Percentiles rank a stretch among this genome's conserved stretches.
Conservation (phyloP, 768 basidiomycete genomes). For the Roridomyces roridus region DNA sequence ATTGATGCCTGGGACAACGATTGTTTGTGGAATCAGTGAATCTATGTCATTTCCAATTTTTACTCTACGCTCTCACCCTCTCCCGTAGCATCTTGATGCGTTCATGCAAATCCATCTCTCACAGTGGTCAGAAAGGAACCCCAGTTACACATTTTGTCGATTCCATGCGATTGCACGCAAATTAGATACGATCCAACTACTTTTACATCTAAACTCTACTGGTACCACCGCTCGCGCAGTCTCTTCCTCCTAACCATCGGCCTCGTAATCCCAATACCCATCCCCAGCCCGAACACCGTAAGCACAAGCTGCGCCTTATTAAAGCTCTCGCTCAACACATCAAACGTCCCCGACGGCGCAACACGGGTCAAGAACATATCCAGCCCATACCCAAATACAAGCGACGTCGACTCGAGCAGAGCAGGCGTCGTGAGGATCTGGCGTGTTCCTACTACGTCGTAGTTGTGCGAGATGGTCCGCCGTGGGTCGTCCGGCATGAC, state of each 20-base stretch:
- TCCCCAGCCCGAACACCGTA: conserved; percentile 72
- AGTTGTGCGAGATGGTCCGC: conserved; percentile 55
- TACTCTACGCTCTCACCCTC: too few relatives aligned
- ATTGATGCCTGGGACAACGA: too few relatives aligned
- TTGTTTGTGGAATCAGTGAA: too few relatives aligned
- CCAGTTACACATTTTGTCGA: too few relatives aligned
- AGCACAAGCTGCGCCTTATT: conserved; percentile 92
- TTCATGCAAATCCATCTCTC: too few relatives aligned
- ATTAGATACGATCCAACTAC: too few relatives aligned
- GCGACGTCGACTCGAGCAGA: conserved; percentile 88
- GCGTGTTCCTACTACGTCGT: conserved; percentile 67
- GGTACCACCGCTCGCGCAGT: conserved; percentile 78
- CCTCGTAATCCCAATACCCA: conserved; percentile 80
- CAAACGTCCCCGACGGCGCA: conserved; percentile 89
- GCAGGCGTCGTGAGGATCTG: conserved; percentile 81
- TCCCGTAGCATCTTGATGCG: too few relatives aligned
- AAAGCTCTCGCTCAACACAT: conserved; percentile 89
- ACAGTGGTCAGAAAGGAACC: too few relatives aligned
- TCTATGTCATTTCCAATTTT: too few relatives aligned
- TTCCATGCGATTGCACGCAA: too few relatives aligned
- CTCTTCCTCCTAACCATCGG: conserved; percentile 80
- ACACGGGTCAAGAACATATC: conserved; percentile 90
- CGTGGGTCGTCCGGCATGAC: conserved; percentile 74
- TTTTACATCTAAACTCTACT: conserved; percentile 34
- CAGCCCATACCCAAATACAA: conserved; percentile 85